Percentiles rank a stretch among this genome's conserved stretches.
These are phyloP conservation scores for Kazachstania africana DNA, from an alignment of 805 yeast species.

Conservation along the genomic window DNA sequence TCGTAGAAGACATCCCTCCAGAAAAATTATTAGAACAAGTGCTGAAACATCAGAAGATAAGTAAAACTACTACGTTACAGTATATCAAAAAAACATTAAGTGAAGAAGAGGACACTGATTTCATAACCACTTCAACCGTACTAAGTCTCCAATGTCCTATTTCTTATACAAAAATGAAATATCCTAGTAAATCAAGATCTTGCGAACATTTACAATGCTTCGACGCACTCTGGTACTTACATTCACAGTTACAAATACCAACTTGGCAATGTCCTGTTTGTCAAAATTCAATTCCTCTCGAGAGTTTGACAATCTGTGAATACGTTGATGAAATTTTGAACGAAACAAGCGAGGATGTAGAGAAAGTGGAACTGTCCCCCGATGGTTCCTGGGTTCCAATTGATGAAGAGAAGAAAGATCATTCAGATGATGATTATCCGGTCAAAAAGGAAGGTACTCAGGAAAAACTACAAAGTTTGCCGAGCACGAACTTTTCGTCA, in stretches of 20 bases:
- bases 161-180: slow-evolving; percentile 52
- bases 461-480: not conserved
- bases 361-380: slow-evolving; percentile 50
- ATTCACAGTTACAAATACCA: slow-evolving; percentile 67
- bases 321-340: slow-evolving; percentile 53
- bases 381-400: slow-evolving; percentile 65
- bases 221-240: slow-evolving; percentile 64
- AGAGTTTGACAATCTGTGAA: slow-evolving; percentile 62
- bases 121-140: slow-evolving; percentile 53
- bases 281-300: slow-evolving; percentile 36
- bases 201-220: slow-evolving; percentile 85
- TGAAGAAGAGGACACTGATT: slow-evolving; percentile 49
- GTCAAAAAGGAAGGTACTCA: slow-evolving; percentile 6
- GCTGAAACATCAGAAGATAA: slow-evolving; percentile 38
- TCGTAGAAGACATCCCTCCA: slow-evolving; percentile 38
- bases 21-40: slow-evolving; percentile 30
- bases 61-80: slow-evolving; percentile 36
- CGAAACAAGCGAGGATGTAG: slow-evolving; percentile 42
- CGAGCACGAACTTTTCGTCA: not conserved
- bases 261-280: slow-evolving; percentile 89
- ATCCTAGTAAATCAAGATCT: slow-evolving; percentile 57
- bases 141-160: slow-evolving; percentile 72
- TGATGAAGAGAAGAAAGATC: slow-evolving; percentile 13
- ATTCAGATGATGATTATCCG: slow-evolving; percentile 1
- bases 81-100: slow-evolving; percentile 31